phyloP scores from a whole-genome alignment of 805 yeast genomes.

The Brettanomyces naardenensis region DNA sequence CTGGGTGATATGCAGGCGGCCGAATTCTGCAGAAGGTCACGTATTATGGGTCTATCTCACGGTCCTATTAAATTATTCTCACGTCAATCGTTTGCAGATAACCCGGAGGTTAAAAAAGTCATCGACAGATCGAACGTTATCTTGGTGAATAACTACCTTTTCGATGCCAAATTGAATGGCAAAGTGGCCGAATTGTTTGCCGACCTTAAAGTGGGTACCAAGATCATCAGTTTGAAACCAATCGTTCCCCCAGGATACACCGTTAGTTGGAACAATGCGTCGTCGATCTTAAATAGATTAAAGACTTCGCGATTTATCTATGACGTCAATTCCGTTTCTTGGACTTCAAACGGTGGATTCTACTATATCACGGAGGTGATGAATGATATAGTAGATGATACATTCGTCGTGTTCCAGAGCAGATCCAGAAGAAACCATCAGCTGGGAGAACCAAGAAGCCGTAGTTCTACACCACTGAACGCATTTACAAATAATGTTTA shows the following conservation, averaged over 20 bases:
- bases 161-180: conserved; percentile 65
- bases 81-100: conserved; percentile 64
- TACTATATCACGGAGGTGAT: conserved; percentile 70
- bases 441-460: conserved; percentile 11
- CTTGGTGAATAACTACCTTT: conserved; percentile 75
- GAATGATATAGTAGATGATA: conserved; percentile 25
- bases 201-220: conserved; percentile 64
- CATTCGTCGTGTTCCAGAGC: conserved; percentile 23
- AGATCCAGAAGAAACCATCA: conserved; percentile 16
- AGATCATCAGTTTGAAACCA: conserved; percentile 70
- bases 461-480: conserved; percentile 22
- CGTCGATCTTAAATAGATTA: conserved; percentile 55
- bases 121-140: conserved; percentile 63
- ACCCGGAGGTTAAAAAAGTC: conserved; percentile 43
- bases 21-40: conserved; percentile 52
- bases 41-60: conserved; percentile 54
- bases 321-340: conserved; percentile 68
- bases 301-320: conserved; percentile 56
- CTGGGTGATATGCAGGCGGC: conserved; percentile 52
- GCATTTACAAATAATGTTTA: conserved; percentile 27
- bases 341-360: conserved; percentile 81
- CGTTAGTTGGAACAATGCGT: conserved; percentile 45
- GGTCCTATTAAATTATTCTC: conserved; percentile 53
- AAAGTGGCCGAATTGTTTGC: conserved; percentile 56
- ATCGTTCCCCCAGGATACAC: conserved; percentile 71